Percentiles rank a stretch among this genome's conserved stretches.
phyloP scores from a whole-genome alignment of 1,284 basidiomycete genomes.

The Rhodotorula sp. region DNA sequence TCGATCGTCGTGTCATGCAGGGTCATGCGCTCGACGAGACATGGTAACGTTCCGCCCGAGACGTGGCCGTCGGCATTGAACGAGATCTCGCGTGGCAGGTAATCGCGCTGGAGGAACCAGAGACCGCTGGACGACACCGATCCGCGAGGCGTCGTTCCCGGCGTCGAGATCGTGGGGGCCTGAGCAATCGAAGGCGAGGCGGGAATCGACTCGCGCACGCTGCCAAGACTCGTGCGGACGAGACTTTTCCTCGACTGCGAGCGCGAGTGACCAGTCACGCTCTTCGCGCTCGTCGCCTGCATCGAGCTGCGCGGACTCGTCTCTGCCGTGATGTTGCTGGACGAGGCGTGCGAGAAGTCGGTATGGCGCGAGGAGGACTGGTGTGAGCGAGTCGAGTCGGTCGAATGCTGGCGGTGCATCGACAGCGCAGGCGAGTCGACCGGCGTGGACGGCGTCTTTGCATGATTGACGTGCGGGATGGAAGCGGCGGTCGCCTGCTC shows the following conservation, averaged over 20 bases:
- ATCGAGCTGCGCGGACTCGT: constrained; percentile 27
- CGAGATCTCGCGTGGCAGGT: constrained; percentile 74
- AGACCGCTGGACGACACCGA: constrained; percentile 40
- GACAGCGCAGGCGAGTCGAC: constrained; percentile 3
- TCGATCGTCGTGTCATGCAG: constrained; percentile 82
- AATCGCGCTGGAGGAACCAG: constrained; percentile 59
- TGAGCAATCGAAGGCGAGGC: background rate
- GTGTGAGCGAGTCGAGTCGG: constrained; percentile 29
- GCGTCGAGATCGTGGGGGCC: background rate
- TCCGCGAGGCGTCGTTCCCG: constrained; percentile 3
- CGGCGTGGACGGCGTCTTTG: constrained; percentile 1
- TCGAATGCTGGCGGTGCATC: constrained; percentile 35
- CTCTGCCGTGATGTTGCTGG: constrained; percentile 15
- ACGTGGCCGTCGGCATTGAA: constrained; percentile 87
- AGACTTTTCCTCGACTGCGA: background rate
- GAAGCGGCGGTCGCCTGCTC: constrained; percentile 1
- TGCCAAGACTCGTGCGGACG: constrained; percentile 1
- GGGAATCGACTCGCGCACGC: background rate
- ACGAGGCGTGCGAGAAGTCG: constrained; percentile 2
- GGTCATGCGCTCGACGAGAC: constrained; percentile 93
- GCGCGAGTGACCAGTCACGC: background rate
- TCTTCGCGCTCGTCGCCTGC: background rate
- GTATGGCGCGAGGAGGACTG: constrained; percentile 10
- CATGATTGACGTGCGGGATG: background rate
- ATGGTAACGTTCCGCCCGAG: constrained; percentile 83